These are phyloP conservation scores for Colletotrichum sp. DNA, from an alignment of 2,329 filamentous ascomycete genomes.

Conservation along the genomic window DNA sequence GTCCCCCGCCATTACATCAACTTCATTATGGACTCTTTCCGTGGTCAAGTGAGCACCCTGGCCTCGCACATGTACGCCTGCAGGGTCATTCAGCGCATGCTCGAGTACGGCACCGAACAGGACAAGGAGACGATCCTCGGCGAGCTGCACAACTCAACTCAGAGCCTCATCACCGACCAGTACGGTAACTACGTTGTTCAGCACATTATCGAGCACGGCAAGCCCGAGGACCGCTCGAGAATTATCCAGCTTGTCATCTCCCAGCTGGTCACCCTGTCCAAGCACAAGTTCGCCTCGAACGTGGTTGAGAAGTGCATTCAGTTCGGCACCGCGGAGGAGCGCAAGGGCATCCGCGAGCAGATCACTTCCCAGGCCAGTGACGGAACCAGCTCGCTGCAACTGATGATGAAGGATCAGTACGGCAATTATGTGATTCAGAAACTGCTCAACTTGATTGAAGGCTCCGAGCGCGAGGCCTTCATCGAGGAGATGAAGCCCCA, in stretches of 20 bases:
- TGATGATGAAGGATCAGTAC: constrained; percentile 87
- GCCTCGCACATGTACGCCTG: constrained; percentile 87
- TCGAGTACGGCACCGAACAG: constrained; percentile 78
- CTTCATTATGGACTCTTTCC: constrained; percentile 84
- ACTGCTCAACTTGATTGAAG: constrained; percentile 71
- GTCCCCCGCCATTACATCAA: constrained; percentile 79
- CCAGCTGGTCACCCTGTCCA: constrained; percentile 78
- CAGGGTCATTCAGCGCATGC: constrained; percentile 88
- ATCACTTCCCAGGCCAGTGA: constrained; percentile 65
- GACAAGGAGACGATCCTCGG: constrained; percentile 75
- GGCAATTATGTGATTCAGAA: constrained; percentile 97
- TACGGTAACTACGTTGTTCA: constrained; percentile 98
- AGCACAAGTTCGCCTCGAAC: constrained; percentile 96
- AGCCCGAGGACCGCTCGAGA: constrained; percentile 71
- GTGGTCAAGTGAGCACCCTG: constrained; percentile 74
- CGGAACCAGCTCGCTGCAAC: constrained; percentile 72
- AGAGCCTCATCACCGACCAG: constrained; percentile 79
- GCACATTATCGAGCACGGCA: constrained; percentile 83
- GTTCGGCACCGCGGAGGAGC: constrained; percentile 71
- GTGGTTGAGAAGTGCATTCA: constrained; percentile 94
- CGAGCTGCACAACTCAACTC: constrained; percentile 77
- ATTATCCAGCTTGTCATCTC: constrained; percentile 77
- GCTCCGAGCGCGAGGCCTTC: constrained; percentile 62
- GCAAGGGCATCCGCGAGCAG: constrained; percentile 69
- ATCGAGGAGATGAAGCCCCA: constrained; percentile 68